A percentile compares a stretch with the other conserved stretches of the same genome.
Evolutionary conservation across 192 early-diverging fungal genomes (phyloP).

Genomic region (Coemansia sp.): DNA sequence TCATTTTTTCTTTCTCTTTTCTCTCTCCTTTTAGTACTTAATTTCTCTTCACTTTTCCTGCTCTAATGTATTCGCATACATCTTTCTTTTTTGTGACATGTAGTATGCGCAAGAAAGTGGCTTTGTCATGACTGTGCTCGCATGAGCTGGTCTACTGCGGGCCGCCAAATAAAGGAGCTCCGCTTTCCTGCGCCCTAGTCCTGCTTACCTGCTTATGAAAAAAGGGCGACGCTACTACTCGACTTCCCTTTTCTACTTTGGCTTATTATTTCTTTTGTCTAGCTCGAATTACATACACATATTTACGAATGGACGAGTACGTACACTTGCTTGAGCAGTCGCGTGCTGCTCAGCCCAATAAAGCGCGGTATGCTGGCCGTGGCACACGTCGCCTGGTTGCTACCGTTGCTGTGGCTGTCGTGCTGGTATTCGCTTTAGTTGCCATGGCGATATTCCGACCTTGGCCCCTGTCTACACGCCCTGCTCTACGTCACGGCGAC

Average conservation of each 20-base stretch:
- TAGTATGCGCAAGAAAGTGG: too few species aligned
- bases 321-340: background rate
- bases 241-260: background rate
- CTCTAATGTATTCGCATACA: background rate
- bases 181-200: background rate
- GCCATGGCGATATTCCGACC: background rate
- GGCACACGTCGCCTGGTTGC: background rate
- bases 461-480: background rate
- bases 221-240: background rate
- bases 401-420: background rate
- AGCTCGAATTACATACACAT: background rate
- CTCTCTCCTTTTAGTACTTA: background rate
- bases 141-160: background rate
- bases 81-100: background rate
- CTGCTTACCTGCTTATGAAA: background rate
- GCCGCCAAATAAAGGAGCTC: background rate
- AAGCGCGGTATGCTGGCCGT: background rate
- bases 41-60: background rate
- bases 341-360: background rate
- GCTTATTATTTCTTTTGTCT: background rate
- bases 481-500: background rate
- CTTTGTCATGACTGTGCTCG: background rate
- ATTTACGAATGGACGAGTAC: slow-evolving; percentile 12
- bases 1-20: background rate
- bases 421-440: background rate